A percentile compares a stretch with the other conserved stretches of the same genome.
phyloP scores from a whole-genome alignment of 2,329 filamentous ascomycete species.

The Aspergillus hortae region DNA sequence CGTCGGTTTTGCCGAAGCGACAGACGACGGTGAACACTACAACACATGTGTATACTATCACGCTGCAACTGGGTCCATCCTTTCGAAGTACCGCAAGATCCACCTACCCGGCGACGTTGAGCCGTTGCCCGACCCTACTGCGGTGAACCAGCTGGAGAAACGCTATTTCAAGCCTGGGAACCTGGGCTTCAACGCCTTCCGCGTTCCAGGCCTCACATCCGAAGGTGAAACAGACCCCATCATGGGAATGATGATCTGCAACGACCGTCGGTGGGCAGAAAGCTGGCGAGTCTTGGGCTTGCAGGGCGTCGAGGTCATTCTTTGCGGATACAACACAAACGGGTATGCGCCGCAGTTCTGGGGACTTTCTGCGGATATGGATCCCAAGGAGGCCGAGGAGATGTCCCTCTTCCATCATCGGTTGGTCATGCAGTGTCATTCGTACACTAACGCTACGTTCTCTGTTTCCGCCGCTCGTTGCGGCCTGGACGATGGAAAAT shows the following conservation, averaged over 20 bases:
- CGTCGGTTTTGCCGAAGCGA: conserved; percentile 52
- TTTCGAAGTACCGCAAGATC: conserved; percentile 55
- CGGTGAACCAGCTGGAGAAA: conserved; percentile 55
- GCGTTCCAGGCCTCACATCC: conserved; percentile 44
- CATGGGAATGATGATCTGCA: conserved; percentile 55
- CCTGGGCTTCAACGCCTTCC: conserved; percentile 53
- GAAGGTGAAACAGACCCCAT: conserved; percentile 46
- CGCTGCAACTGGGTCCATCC: conserved; percentile 36
- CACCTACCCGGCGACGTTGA: conserved; percentile 54
- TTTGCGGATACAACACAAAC: conserved; percentile 53
- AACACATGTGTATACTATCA: conserved; percentile 54
- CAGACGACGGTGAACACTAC: conserved; percentile 44
- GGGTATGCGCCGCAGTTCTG: conserved; percentile 47
- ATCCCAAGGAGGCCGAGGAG: conserved; percentile 43
- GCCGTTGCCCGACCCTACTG: conserved; percentile 47
- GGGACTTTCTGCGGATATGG: conserved; percentile 40
- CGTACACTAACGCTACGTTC: conserved; percentile 53
- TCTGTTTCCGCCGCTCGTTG: conserved; percentile 49
- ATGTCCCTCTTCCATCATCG: conserved; percentile 52
- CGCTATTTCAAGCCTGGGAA: conserved; percentile 53
- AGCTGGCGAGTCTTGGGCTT: conserved; percentile 52
- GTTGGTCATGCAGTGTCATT: conserved; percentile 51
- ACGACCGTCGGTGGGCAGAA: conserved; percentile 54
- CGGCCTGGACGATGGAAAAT: conserved; percentile 51
- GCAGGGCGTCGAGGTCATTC: conserved; percentile 48